A percentile compares a stretch with the other conserved stretches of the same genome.
phyloP scores from a whole-genome alignment of 202 grass and related monocot genomes.

The Bolboschoenoplectus hybrid region DNA sequence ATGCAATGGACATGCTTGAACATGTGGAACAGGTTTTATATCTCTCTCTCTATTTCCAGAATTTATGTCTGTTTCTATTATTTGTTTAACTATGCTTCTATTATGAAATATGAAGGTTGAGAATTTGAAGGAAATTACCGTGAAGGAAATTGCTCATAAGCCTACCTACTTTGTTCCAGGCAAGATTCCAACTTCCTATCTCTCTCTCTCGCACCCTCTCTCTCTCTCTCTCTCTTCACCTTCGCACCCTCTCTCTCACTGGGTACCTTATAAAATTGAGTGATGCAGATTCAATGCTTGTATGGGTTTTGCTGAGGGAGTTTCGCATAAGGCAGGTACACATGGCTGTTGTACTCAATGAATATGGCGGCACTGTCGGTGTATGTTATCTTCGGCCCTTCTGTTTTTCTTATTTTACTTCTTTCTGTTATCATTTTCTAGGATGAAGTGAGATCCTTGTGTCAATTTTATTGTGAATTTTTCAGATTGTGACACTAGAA shows the following conservation, averaged over 20 bases:
- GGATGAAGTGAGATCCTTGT: constrained; percentile 24
- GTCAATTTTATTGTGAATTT: constrained; percentile 36
- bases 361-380: constrained; percentile 99
- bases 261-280: constrained; percentile 36
- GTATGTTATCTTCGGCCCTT: constrained; percentile 54
- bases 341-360: constrained; percentile 98
- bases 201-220: background rate
- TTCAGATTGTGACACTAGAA: constrained; percentile 98
- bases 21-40: constrained; percentile 70
- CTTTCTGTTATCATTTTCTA: constrained; percentile 33
- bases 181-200: constrained; percentile 31
- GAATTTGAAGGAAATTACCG: constrained; percentile 83
- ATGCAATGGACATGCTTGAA: constrained; percentile 99
- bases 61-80: background rate
- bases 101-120: constrained; percentile 80
- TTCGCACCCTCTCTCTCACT: constrained; percentile 31
- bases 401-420: constrained; percentile 33
- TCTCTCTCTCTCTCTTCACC: constrained; percentile 16
- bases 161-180: constrained; percentile 96
- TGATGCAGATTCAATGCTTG: constrained; percentile 96
- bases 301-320: constrained; percentile 96
- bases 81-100: constrained; percentile 42
- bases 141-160: constrained; percentile 83
- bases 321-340: constrained; percentile 98
- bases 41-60: constrained; percentile 35